phyloP scores from a whole-genome alignment of 768 basidiomycete species.

The Naematelia aurantialba region DNA sequence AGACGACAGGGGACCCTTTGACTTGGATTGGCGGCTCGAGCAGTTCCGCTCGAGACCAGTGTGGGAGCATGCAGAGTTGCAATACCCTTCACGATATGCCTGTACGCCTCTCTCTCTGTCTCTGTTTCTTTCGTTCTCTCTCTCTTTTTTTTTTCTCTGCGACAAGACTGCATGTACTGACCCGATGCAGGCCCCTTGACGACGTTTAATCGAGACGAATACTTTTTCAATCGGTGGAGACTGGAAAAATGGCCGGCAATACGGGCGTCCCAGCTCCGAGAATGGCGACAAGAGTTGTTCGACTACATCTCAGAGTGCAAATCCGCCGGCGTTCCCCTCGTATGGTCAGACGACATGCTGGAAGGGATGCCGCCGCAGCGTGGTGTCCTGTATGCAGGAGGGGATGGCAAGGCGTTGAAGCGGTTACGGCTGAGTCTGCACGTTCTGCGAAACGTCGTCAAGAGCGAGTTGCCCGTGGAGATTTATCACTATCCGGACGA shows the following conservation, averaged over 20 bases:
- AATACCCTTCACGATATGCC: neutral
- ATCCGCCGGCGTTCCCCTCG: constrained; percentile 34
- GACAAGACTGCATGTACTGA: neutral
- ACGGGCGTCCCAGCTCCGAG: constrained; percentile 26
- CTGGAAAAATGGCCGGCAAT: constrained; percentile 37
- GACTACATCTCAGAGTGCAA: constrained; percentile 36
- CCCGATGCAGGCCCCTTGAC: constrained; percentile 1
- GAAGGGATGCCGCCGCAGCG: neutral
- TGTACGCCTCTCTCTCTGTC: neutral
- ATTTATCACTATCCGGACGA: neutral
- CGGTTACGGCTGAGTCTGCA: neutral
- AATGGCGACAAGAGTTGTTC: constrained; percentile 39
- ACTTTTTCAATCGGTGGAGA: constrained; percentile 46
- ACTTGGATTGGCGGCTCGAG: neutral
- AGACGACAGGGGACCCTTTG: neutral
- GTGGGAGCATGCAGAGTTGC: neutral
- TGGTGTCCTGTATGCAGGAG: constrained; percentile 43
- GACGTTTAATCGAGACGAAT: constrained; percentile 26
- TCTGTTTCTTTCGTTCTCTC: neutral
- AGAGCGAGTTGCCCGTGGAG: neutral
- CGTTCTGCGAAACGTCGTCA: neutral
- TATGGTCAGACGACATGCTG: constrained; percentile 34
- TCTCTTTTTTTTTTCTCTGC: too few species aligned
- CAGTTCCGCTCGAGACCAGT: neutral
- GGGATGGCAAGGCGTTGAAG: constrained; percentile 21